Conservation (phyloP, 2,329 filamentous ascomycete genomes). For the Cryphonectria nitschkei region DNA sequence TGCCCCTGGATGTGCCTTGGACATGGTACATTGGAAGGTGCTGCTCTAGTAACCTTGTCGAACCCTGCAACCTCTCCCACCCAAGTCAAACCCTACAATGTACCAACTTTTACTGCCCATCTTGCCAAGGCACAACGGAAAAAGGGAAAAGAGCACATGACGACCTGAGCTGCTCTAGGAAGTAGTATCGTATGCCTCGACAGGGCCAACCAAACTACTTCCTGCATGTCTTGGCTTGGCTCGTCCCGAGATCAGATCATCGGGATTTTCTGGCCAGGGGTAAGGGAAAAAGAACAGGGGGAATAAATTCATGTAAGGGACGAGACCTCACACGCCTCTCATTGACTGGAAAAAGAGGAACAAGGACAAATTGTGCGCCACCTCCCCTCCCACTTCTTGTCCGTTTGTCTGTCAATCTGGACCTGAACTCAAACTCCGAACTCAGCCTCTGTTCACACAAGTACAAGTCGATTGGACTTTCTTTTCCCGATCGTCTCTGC, state of each 20-base stretch:
- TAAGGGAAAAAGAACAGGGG: background rate
- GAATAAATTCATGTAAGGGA: conserved; percentile 6
- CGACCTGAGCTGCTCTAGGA: background rate
- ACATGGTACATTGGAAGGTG: background rate
- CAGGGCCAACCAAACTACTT: background rate
- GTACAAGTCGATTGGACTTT: background rate
- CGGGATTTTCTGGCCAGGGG: conserved; percentile 6
- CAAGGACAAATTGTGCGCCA: background rate
- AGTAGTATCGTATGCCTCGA: background rate
- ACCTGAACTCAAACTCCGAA: background rate
- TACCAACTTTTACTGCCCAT: background rate
- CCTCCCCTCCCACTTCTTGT: background rate
- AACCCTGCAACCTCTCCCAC: background rate
- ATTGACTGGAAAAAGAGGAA: background rate
- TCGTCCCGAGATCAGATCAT: conserved; percentile 13
- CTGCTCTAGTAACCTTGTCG: background rate
- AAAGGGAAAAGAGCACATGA: background rate
- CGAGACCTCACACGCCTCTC: background rate
- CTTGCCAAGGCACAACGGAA: background rate
- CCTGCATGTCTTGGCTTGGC: conserved; percentile 8
- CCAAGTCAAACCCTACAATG: background rate
- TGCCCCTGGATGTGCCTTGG: background rate
- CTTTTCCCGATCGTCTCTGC: background rate
- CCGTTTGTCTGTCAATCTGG: background rate
- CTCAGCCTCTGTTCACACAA: background rate